A percentile compares a stretch with the other conserved stretches of the same genome.
These are phyloP conservation scores for Cetradonia linearis DNA, from an alignment of 495 filamentous ascomycete genomes.

Conservation along the genomic window DNA sequence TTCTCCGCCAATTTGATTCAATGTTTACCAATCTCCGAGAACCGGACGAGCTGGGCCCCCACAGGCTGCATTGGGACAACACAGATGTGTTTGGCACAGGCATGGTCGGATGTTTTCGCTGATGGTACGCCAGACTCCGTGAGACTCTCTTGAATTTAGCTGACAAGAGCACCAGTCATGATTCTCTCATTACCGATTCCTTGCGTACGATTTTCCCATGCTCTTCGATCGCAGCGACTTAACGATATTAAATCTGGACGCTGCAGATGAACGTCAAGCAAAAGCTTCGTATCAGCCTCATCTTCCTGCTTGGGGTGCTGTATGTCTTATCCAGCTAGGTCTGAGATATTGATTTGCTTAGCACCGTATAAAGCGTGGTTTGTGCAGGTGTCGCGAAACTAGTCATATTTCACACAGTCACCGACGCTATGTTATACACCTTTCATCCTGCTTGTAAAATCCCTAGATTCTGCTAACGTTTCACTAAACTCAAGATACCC, in stretches of 20 bases:
- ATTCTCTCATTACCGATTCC: not conserved
- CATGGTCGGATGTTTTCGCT: slow-evolving; percentile 7
- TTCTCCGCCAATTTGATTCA: slow-evolving; percentile 2
- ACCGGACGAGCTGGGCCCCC: not conserved
- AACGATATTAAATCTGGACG: slow-evolving; percentile 1
- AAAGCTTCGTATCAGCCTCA: not conserved
- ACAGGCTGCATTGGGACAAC: not conserved
- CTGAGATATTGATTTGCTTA: not conserved
- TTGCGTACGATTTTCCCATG: not conserved
- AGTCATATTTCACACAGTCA: not conserved
- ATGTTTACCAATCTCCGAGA: slow-evolving; percentile 6
- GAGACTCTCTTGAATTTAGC: not conserved
- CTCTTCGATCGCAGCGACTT: not conserved
- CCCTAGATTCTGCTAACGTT: not conserved
- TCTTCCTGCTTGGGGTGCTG: slow-evolving; percentile 1
- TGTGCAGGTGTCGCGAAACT: not conserved
- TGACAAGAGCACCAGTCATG: not conserved
- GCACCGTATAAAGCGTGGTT: not conserved
- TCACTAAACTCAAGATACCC: not conserved
- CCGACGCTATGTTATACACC: not conserved
- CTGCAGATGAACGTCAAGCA: not conserved
- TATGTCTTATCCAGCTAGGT: not conserved
- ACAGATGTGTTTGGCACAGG: slow-evolving; percentile 9
- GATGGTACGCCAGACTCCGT: not conserved
- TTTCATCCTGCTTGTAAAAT: not conserved